Evolutionary conservation across 2,329 filamentous ascomycete genomes (phyloP).

Genomic region (Cryphonectria japonica): DNA sequence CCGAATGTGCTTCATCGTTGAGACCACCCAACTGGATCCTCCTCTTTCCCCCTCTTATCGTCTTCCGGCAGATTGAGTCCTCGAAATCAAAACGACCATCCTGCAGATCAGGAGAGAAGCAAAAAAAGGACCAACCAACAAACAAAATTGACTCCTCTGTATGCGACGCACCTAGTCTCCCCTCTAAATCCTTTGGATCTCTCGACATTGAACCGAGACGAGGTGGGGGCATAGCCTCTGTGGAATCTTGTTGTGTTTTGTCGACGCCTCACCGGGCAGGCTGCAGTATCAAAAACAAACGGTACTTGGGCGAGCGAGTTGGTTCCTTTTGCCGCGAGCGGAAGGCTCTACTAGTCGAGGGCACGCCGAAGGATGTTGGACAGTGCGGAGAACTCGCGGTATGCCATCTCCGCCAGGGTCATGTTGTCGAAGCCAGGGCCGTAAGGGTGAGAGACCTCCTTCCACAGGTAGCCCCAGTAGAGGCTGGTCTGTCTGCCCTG

Average conservation of each 20-base stretch:
- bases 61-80: not conserved
- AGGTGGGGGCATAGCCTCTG: not conserved
- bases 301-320: not conserved
- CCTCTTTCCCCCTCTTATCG: not conserved
- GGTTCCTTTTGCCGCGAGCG: not conserved
- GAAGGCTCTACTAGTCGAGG: constrained; percentile 3
- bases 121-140: not conserved
- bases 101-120: not conserved
- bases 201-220: not conserved
- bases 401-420: constrained; percentile 51
- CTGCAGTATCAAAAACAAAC: not conserved
- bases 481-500: constrained; percentile 41
- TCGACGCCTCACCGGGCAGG: not conserved
- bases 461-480: constrained; percentile 59
- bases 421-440: constrained; percentile 50
- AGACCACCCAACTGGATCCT: not conserved
- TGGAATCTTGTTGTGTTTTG: not conserved
- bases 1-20: not conserved
- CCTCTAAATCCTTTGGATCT: not conserved
- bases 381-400: constrained; percentile 52
- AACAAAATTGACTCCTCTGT: not conserved
- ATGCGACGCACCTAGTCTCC: not conserved
- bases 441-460: constrained; percentile 46
- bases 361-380: constrained; percentile 53
- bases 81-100: constrained; percentile 22